These are phyloP conservation scores for Scutellaria minor DNA, from an alignment of 257 asterid genomes.

Conservation along the genomic window DNA sequence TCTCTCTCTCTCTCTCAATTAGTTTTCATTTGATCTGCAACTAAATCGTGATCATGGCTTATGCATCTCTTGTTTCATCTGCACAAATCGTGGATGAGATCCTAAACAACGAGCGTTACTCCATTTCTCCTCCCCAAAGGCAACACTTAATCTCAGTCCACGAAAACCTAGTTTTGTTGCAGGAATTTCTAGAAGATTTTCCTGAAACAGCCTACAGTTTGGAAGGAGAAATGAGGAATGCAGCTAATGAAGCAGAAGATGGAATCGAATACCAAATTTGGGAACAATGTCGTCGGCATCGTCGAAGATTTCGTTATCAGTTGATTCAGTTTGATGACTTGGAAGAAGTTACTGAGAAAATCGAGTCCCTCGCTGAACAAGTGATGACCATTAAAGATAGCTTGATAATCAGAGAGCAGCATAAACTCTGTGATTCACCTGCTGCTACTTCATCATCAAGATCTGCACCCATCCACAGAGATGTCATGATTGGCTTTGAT, in stretches of 20 bases:
- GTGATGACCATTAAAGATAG: constrained; percentile 9
- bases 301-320: background rate
- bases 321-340: background rate
- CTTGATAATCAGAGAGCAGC: background rate
- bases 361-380: background rate
- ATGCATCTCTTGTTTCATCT: background rate
- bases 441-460: constrained; percentile 7
- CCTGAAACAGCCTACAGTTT: constrained; percentile 1
- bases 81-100: constrained; percentile 8
- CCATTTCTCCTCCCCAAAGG: background rate
- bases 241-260: constrained; percentile 4
- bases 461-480: background rate
- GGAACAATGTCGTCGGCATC: background rate
- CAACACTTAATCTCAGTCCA: background rate
- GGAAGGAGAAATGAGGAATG: constrained; percentile 10
- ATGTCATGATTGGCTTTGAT: background rate
- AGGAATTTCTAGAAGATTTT: background rate
- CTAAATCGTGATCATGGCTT: background rate
- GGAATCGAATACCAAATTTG: background rate
- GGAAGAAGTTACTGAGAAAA: background rate
- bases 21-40: no score
- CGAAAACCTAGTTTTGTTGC: background rate
- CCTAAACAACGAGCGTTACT: background rate
- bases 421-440: background rate
- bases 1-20: no score